Evolutionary conservation across 2,329 filamentous ascomycete genomes (phyloP).

Genomic region (Claviceps arundinis): DNA sequence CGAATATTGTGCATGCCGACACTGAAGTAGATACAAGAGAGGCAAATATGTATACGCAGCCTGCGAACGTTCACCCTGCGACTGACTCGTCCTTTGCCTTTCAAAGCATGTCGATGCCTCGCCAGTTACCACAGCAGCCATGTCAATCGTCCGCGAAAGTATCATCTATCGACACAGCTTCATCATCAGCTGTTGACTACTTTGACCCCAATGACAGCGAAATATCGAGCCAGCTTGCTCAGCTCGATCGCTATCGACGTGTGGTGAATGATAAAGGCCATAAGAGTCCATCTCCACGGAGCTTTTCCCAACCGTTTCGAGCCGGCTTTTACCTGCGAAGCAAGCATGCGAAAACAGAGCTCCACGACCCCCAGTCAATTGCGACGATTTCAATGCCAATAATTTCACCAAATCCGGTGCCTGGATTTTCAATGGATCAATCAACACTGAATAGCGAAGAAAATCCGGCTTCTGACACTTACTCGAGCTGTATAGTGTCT

Average conservation of each 20-base stretch:
- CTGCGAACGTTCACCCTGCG: slow-evolving; percentile 5
- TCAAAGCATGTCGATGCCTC: not conserved
- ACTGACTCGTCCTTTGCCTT: not conserved
- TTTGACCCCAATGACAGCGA: slow-evolving; percentile 5
- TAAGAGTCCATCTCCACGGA: slow-evolving; percentile 56
- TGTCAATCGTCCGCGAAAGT: slow-evolving; percentile 1
- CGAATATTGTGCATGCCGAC: slow-evolving; percentile 29
- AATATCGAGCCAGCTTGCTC: slow-evolving; percentile 50
- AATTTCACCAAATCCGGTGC: slow-evolving; percentile 22
- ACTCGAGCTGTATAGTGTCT: slow-evolving; percentile 18
- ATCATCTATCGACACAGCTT: not conserved
- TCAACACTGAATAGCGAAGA: slow-evolving; percentile 20
- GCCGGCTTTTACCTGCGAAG: slow-evolving; percentile 29
- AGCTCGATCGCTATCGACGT: slow-evolving; percentile 75
- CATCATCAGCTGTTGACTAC: not conserved
- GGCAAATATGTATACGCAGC: slow-evolving; percentile 25
- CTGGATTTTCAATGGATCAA: slow-evolving; percentile 24
- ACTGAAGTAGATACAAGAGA: slow-evolving; percentile 36
- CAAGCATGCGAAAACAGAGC: slow-evolving; percentile 16
- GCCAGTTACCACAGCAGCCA: not conserved
- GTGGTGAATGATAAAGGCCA: slow-evolving; percentile 60
- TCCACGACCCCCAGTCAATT: slow-evolving; percentile 24
- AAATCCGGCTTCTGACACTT: slow-evolving; percentile 17
- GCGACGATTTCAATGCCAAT: slow-evolving; percentile 35
- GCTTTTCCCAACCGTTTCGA: slow-evolving; percentile 74